Evolutionary conservation across 352 stramenopile genomes (phyloP).

Genomic region (Phytophthora constricta): DNA sequence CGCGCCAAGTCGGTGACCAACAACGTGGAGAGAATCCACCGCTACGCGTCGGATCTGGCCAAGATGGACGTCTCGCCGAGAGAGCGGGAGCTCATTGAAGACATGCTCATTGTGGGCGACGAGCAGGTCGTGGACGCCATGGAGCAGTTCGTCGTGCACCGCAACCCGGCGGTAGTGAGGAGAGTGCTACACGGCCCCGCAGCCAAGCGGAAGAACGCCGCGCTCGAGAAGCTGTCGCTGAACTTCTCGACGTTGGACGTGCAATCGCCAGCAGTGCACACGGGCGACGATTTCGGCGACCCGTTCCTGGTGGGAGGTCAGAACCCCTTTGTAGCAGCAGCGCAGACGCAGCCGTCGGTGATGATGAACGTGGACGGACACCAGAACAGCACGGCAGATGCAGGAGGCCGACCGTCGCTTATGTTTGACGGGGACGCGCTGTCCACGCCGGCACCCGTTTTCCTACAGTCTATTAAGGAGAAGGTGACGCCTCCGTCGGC

Average conservation of each 20-base stretch:
- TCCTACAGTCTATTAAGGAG: slow-evolving; percentile 75
- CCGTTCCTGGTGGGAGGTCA: slow-evolving; percentile 50
- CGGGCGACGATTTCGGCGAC: slow-evolving; percentile 34
- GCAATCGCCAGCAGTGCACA: slow-evolving; percentile 41
- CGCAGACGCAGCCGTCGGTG: slow-evolving; percentile 26
- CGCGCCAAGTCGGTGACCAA: slow-evolving; percentile 69
- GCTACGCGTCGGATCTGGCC: slow-evolving; percentile 65
- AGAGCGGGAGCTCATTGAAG: slow-evolving; percentile 70
- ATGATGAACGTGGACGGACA: slow-evolving; percentile 37
- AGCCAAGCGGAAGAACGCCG: slow-evolving; percentile 31
- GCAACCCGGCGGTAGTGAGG: slow-evolving; percentile 56
- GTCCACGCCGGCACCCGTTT: slow-evolving; percentile 48
- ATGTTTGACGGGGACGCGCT: slow-evolving; percentile 69
- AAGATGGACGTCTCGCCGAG: slow-evolving; percentile 76
- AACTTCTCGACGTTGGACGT: slow-evolving; percentile 64
- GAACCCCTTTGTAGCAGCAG: slow-evolving; percentile 54
- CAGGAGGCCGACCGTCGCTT: slow-evolving; percentile 51
- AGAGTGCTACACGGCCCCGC: slow-evolving; percentile 57
- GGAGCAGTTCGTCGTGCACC: slow-evolving; percentile 74
- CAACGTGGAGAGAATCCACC: slow-evolving; percentile 72
- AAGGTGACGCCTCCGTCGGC: slow-evolving; percentile 58
- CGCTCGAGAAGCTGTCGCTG: slow-evolving; percentile 61
- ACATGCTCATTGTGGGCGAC: slow-evolving; percentile 74
- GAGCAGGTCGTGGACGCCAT: slow-evolving; percentile 81
- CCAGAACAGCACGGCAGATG: not conserved